Percentiles rank a stretch among this genome's conserved stretches.
These are phyloP conservation scores for Pelargonium nanum DNA, from an alignment of 345 rosid genomes.

Conservation along the genomic window DNA sequence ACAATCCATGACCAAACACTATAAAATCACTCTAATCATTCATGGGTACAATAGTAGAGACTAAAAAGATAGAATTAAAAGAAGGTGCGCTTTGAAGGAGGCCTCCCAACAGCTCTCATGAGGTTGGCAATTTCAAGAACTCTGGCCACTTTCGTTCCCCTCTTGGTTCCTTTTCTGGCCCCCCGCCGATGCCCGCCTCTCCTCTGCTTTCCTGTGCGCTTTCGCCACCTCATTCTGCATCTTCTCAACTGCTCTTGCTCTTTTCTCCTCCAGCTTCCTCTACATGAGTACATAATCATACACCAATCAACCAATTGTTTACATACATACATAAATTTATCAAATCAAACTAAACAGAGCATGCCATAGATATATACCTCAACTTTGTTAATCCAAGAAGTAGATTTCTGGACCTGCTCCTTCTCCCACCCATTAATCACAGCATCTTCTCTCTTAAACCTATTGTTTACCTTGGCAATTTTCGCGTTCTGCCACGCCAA, in stretches of 20 bases:
- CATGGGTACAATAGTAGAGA: too few species aligned
- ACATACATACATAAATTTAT: not conserved
- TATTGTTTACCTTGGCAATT: slow-evolving; percentile 72
- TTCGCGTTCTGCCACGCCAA: slow-evolving; percentile 92
- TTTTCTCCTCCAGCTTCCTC: slow-evolving; percentile 95
- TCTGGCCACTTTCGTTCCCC: not conserved
- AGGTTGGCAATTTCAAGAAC: slow-evolving; percentile 70
- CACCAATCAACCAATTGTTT: not conserved
- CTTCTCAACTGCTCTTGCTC: slow-evolving; percentile 74
- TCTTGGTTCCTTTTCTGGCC: slow-evolving; percentile 71
- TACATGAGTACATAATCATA: slow-evolving; percentile 10
- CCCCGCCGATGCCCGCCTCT: slow-evolving; percentile 84
- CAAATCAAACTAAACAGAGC: not conserved
- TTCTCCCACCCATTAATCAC: slow-evolving; percentile 80
- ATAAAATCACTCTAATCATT: too few species aligned
- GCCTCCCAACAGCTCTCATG: slow-evolving; percentile 84
- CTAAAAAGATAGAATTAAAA: slow-evolving; percentile 33
- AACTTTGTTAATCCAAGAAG: slow-evolving; percentile 81
- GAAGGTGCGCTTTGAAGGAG: slow-evolving; percentile 81
- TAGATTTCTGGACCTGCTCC: slow-evolving; percentile 70
- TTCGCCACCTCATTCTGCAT: slow-evolving; percentile 79
- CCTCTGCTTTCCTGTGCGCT: slow-evolving; percentile 84
- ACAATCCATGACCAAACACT: too few species aligned
- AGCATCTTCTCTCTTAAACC: slow-evolving; percentile 94
- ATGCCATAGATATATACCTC: slow-evolving; percentile 40